A percentile compares a stretch with the other conserved stretches of the same genome.
These are phyloP conservation scores for Pseudogymnoascus sp. DNA, from an alignment of 2,329 filamentous ascomycete species.

Conservation along the genomic window DNA sequence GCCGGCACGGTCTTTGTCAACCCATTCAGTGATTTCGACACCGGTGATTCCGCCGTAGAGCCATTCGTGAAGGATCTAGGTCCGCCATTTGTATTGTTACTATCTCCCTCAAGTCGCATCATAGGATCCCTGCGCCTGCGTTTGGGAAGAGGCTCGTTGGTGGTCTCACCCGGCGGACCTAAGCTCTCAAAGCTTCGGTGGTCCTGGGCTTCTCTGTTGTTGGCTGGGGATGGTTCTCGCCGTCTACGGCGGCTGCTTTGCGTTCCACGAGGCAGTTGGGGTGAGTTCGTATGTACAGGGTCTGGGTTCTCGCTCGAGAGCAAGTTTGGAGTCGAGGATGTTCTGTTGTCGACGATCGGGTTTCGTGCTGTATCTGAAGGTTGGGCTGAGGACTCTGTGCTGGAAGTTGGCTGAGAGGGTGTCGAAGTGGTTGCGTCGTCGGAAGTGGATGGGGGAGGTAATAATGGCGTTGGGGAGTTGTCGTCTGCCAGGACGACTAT, in stretches of 20 bases:
- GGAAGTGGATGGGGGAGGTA: slow-evolving; percentile 59
- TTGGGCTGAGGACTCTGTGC: slow-evolving; percentile 41
- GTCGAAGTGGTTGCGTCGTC: slow-evolving; percentile 59
- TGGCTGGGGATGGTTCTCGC: slow-evolving; percentile 38
- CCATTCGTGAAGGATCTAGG: slow-evolving; percentile 53
- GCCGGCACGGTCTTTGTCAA: slow-evolving; percentile 40
- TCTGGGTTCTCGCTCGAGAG: slow-evolving; percentile 23
- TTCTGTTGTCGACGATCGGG: slow-evolving; percentile 18
- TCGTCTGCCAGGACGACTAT: slow-evolving; percentile 69
- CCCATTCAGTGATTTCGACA: slow-evolving; percentile 41
- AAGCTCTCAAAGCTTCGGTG: slow-evolving; percentile 25
- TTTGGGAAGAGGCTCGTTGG: slow-evolving; percentile 42
- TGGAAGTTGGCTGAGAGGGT: slow-evolving; percentile 43
- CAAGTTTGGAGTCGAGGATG: slow-evolving; percentile 24
- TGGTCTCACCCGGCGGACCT: slow-evolving; percentile 17
- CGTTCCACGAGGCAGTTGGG: slow-evolving; percentile 26
- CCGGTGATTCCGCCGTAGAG: slow-evolving; percentile 37
- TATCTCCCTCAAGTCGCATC: slow-evolving; percentile 59
- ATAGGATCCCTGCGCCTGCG: slow-evolving; percentile 50
- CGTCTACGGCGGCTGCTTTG: slow-evolving; percentile 52
- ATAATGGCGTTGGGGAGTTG: slow-evolving; percentile 43
- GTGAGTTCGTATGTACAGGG: slow-evolving; percentile 34
- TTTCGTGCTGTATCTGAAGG: slow-evolving; percentile 23
- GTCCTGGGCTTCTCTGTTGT: slow-evolving; percentile 34
- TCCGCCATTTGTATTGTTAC: slow-evolving; percentile 48